Base-by-base conservation (phyloP, 139 green algal genomes). In the Chlorella ohadii region DNA sequence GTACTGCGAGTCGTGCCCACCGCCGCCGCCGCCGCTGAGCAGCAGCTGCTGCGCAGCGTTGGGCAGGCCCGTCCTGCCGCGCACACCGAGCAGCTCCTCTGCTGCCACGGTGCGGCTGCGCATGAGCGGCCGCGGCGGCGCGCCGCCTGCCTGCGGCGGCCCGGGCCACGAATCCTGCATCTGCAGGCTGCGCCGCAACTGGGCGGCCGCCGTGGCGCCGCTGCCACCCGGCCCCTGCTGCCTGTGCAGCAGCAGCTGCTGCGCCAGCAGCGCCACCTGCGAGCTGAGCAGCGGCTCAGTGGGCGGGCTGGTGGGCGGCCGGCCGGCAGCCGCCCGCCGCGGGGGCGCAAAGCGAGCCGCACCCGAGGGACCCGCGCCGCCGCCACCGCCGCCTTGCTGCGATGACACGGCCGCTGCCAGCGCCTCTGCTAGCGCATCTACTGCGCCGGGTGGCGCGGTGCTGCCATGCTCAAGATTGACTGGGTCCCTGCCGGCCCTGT, bases 211-310 rank as follows among this genome's bases (percentile, higher is more conserved):
- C 13, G 6, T 38, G 13, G 19, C 23, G 33, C 19, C 34, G 34
- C 74, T 28, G 55, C 9, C 25, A 12, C 27, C 25, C 15, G 19
- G 12, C 15, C 33, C 47, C 73, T 79, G 73, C 73, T 66, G 73
- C 36, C 70, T 59, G 33, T 81, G 75, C 33, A 71, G 56, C 34
- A 81, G 75, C 75, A 81, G 75, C 75, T 81, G 75, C 75, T 81
- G 75, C 12, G 75, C 75, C 7, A 81, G 75, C 75, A 81, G 34
- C 9, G 75, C 75, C 17, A 71, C 75, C 56, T 81, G 56, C 1
- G 75, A 81, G 57, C 56, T 81, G 7, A 81, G 55, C 34, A 57
- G 75, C 20, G 75, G 75, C 56, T 80, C 55, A 20, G 51, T 4
- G 20, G 63, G 11, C 28, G n/a, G 28, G 28, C 63, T 38, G 63